A percentile compares a stretch with the other conserved stretches of the same genome.
These are phyloP conservation scores for Avena eriantha DNA, from an alignment of 176 grass and related monocot genomes.

Conservation along the genomic window DNA sequence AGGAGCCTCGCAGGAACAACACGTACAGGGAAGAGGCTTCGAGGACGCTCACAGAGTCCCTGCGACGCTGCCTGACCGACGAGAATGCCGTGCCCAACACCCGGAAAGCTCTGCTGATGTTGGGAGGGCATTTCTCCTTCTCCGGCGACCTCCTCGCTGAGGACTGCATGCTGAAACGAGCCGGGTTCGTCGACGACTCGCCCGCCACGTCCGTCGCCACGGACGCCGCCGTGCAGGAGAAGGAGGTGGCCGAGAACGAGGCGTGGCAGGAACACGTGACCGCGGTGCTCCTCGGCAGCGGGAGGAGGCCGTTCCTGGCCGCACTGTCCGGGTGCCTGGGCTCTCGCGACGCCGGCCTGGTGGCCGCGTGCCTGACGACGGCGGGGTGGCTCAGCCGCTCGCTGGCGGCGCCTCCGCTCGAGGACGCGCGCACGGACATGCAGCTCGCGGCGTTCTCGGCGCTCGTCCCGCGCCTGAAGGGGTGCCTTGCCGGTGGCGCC, in stretches of 20 bases:
- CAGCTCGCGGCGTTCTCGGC: constrained; percentile 60
- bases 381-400: constrained; percentile 61
- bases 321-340: constrained; percentile 59
- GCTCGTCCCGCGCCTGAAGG: constrained; percentile 52
- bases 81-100: constrained; percentile 35
- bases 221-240: constrained; percentile 32
- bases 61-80: constrained; percentile 50
- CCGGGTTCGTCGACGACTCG: constrained; percentile 38
- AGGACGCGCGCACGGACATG: constrained; percentile 25
- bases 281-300: constrained; percentile 40
- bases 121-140: constrained; percentile 64
- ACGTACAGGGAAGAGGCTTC: constrained; percentile 48
- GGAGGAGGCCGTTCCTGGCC: constrained; percentile 53
- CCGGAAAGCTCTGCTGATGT: constrained; percentile 56
- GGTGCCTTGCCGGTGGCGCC: constrained; percentile 17
- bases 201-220: not conserved
- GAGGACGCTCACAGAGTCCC: constrained; percentile 40
- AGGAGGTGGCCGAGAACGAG: constrained; percentile 35
- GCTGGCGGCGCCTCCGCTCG: constrained; percentile 9
- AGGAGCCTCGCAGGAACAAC: constrained; percentile 7
- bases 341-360: constrained; percentile 42
- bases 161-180: constrained; percentile 52
- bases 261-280: constrained; percentile 43
- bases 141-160: constrained; percentile 51
- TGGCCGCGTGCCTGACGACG: constrained; percentile 49